Conservation (phyloP, 2,329 filamentous ascomycete genomes). For the Aureobasidium zeae region DNA sequence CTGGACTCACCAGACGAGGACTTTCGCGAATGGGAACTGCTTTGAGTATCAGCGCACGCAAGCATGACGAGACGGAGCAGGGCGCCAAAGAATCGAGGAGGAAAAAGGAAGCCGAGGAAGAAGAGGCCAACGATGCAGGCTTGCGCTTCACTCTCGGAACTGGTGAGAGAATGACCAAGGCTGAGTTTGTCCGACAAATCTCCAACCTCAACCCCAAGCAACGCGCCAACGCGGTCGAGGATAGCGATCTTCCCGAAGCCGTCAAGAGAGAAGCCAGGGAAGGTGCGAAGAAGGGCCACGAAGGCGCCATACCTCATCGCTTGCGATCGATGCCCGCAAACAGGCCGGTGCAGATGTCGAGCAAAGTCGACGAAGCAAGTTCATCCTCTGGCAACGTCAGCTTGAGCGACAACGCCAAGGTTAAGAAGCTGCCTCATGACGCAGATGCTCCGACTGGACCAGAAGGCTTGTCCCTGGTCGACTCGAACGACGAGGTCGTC, state of each 20-base stretch:
- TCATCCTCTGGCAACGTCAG: background rate
- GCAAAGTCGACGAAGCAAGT: background rate
- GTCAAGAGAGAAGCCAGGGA: slow-evolving; percentile 40
- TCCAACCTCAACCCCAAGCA: slow-evolving; percentile 61
- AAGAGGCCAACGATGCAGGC: slow-evolving; percentile 56
- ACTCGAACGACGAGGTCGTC: slow-evolving; percentile 37
- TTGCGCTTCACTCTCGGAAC: slow-evolving; percentile 69
- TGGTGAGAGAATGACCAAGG: slow-evolving; percentile 66
- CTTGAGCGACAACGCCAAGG: slow-evolving; percentile 1
- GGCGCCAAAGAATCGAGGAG: slow-evolving; percentile 17
- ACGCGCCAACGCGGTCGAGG: slow-evolving; percentile 42
- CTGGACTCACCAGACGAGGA: slow-evolving; percentile 34
- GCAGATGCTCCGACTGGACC: slow-evolving; percentile 16
- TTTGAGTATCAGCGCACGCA: slow-evolving; percentile 35
- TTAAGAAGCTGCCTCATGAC: slow-evolving; percentile 16
- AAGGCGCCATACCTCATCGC: slow-evolving; percentile 15
- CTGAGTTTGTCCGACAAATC: slow-evolving; percentile 68
- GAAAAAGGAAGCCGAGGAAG: slow-evolving; percentile 20
- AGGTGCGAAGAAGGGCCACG: slow-evolving; percentile 25
- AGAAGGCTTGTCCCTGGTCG: slow-evolving; percentile 35
- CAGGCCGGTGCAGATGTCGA: background rate
- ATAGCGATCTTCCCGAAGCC: slow-evolving; percentile 38
- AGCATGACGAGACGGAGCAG: slow-evolving; percentile 28
- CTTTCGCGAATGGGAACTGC: slow-evolving; percentile 46
- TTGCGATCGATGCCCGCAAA: slow-evolving; percentile 26